Percentiles rank a stretch among this genome's conserved stretches.
Conservation (phyloP, 2,329 filamentous ascomycete species). For the Fonsecaea erecta region DNA sequence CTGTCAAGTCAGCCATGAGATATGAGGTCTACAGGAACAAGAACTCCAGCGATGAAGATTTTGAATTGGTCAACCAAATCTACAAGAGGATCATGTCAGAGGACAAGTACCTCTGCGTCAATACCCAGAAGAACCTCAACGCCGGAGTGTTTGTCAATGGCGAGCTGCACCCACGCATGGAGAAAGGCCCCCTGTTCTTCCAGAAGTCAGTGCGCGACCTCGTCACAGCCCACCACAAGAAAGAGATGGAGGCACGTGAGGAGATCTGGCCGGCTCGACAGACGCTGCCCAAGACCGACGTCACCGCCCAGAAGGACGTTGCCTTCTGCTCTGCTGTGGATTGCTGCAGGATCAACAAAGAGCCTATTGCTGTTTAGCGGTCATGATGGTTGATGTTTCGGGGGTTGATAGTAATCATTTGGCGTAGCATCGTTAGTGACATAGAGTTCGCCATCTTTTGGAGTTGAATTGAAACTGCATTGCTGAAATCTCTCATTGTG, state of each 20-base stretch:
- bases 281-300: constrained; percentile 23
- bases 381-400: not conserved
- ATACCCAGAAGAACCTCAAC: constrained; percentile 65
- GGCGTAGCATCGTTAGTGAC: not conserved
- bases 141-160: constrained; percentile 66
- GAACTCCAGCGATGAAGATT: constrained; percentile 62
- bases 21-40: constrained; percentile 70
- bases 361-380: not conserved
- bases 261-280: constrained; percentile 58
- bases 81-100: constrained; percentile 69
- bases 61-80: constrained; percentile 61
- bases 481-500: too few relatives aligned
- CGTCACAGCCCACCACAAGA: constrained; percentile 54
- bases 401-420: not conserved
- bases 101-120: constrained; percentile 66
- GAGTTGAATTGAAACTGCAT: too few relatives aligned
- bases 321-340: constrained; percentile 18
- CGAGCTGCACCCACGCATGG: constrained; percentile 65
- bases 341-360: not conserved
- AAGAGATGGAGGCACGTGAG: constrained; percentile 51
- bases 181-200: constrained; percentile 64
- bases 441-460: not conserved
- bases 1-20: constrained; percentile 59
- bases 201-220: constrained; percentile 57
- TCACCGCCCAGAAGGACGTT: constrained; percentile 30